Conservation (phyloP, 2,329 filamentous ascomycete genomes). For the Colletotrichum sp. region DNA sequence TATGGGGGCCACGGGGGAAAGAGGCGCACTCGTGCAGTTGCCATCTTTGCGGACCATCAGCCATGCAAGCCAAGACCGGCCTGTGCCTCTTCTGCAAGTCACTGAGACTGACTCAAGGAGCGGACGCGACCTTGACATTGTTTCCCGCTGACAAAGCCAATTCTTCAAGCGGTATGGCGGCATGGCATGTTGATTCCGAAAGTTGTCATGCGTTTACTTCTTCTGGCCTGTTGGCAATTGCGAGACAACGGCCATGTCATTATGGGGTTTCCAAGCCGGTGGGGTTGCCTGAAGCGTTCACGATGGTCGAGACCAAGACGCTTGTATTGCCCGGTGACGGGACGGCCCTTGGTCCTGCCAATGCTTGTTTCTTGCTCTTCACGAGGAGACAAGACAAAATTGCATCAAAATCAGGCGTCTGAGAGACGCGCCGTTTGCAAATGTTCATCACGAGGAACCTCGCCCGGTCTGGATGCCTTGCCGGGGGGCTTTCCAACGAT, state of each 20-base stretch:
- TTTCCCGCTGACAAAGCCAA: not conserved
- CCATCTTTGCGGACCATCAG: not conserved
- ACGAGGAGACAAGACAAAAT: not conserved
- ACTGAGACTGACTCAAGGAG: not conserved
- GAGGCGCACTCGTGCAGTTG: not conserved
- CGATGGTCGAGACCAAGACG: not conserved
- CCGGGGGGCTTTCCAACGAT: not conserved
- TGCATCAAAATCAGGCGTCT: not conserved
- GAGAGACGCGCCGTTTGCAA: not conserved
- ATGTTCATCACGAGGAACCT: not conserved
- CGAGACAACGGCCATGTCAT: not conserved
- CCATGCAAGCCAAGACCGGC: conserved; percentile 2
- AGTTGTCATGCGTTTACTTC: not conserved
- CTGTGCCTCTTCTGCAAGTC: not conserved
- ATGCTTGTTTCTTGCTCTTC: not conserved
- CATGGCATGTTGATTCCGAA: not conserved
- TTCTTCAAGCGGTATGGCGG: not conserved
- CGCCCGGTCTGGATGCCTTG: not conserved
- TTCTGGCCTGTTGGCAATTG: not conserved
- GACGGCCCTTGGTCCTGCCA: not conserved
- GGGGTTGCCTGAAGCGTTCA: not conserved
- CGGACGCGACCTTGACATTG: not conserved
- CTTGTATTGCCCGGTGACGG: not conserved
- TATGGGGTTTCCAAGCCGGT: not conserved
- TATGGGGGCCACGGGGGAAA: not conserved